Percentiles rank a stretch among this genome's conserved stretches.
Conservation (phyloP, 306 rosid species). For the Prunus dulcis region DNA sequence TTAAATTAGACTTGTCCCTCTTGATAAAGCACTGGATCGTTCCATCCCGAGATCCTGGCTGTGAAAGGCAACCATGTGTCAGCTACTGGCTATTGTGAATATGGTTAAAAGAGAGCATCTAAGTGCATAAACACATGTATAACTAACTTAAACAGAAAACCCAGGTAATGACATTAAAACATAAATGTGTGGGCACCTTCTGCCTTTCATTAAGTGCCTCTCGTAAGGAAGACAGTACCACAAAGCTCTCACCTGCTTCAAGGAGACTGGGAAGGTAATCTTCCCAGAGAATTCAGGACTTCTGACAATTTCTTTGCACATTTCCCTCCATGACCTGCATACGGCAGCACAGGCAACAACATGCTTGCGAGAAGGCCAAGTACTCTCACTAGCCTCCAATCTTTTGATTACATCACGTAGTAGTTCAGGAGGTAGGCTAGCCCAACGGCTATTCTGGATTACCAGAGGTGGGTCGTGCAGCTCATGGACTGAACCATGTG, state of each 20-base stretch:
- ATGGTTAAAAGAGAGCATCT: not conserved
- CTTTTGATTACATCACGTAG: constrained; percentile 73
- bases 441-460: constrained; percentile 73
- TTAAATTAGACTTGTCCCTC: constrained; percentile 86
- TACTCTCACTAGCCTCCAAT: constrained; percentile 78
- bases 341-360: constrained; percentile 85
- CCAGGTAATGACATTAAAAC: not conserved
- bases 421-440: constrained; percentile 84
- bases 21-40: constrained; percentile 85
- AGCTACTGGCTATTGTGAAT: not conserved
- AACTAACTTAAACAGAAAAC: not conserved
- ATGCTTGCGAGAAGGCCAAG: constrained; percentile 81
- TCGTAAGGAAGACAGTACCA: not conserved
- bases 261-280: constrained; percentile 80
- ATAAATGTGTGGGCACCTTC: not conserved
- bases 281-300: constrained; percentile 73
- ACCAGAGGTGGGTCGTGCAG: constrained; percentile 38
- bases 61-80: constrained; percentile 27
- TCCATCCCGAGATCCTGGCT: constrained; percentile 89
- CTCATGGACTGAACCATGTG: constrained; percentile 69
- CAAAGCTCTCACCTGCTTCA: constrained; percentile 67
- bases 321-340: constrained; percentile 91
- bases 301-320: constrained; percentile 79
- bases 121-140: not conserved
- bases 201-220: not conserved